Conservation (phyloP, 2,329 filamentous ascomycete genomes). For the Clathrospora elynae region DNA sequence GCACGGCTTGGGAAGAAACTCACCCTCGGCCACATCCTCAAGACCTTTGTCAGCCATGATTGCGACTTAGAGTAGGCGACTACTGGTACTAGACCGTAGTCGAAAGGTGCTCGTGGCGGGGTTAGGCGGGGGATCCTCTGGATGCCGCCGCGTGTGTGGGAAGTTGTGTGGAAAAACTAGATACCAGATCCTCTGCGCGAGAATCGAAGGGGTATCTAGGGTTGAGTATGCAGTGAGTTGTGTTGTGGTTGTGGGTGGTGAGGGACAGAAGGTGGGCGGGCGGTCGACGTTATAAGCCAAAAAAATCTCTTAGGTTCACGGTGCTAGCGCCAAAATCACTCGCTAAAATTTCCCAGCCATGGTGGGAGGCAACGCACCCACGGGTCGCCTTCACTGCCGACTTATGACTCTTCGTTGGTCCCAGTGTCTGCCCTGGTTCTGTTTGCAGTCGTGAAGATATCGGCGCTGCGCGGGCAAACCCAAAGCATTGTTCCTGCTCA, state of each 20-base stretch:
- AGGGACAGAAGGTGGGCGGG: slow-evolving; percentile 32
- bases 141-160: slow-evolving; percentile 47
- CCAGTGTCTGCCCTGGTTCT: slow-evolving; percentile 10
- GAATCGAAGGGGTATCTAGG: slow-evolving; percentile 54
- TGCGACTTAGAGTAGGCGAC: slow-evolving; percentile 66
- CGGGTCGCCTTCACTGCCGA: slow-evolving; percentile 19
- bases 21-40: slow-evolving; percentile 95
- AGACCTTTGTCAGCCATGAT: slow-evolving; percentile 99
- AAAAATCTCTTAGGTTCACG: slow-evolving; percentile 21
- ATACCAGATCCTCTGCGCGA: slow-evolving; percentile 55
- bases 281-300: slow-evolving; percentile 18
- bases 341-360: slow-evolving; percentile 10
- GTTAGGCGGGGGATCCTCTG: slow-evolving; percentile 49
- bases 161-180: slow-evolving; percentile 49
- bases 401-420: slow-evolving; percentile 17
- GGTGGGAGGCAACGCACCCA: slow-evolving; percentile 5
- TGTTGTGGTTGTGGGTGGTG: slow-evolving; percentile 35
- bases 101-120: slow-evolving; percentile 46
- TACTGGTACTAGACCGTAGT: slow-evolving; percentile 69
- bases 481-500: slow-evolving; percentile 7
- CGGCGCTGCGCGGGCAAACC: slow-evolving; percentile 15
- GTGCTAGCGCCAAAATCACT: slow-evolving; percentile 21
- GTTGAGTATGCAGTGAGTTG: slow-evolving; percentile 31
- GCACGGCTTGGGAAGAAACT: slow-evolving; percentile 51
- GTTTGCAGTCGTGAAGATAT: slow-evolving; percentile 9